Base-by-base conservation (phyloP, 1,284 basidiomycete genomes). In the Austroboletus novae-zelandiae region DNA sequence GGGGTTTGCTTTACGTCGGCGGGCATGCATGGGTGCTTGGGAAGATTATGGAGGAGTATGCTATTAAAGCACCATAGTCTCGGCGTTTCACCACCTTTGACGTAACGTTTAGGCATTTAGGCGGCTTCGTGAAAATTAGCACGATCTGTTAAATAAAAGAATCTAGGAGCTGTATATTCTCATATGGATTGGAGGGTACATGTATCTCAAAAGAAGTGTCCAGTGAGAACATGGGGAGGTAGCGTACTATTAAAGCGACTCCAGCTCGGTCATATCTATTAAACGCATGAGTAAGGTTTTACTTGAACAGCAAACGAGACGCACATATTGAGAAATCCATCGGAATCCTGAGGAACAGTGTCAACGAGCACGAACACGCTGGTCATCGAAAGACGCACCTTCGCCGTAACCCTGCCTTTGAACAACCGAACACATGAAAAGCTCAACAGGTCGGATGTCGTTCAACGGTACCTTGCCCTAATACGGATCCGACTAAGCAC, bases 371-470 rank as follows among this genome's bases (percentile, higher is more conserved):
- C 32, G 41, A 29, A 1, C 6, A 43, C n/a, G 29, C 23, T 37
- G 18, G n/a, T 11, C 7, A 49, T 11, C 9, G 30, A 56, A 30
- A 54, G 20, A 57, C 74, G 47, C 53, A 83, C 92, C 96, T 76
- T 99, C 97, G 56, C 95, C 96, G 72, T 99, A 99, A 53, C 96
- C 96, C 72, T 98, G 95, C 70, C 96, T 84, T 83, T 97, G 94
- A 52, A 99, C 96, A 53, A 99, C 96, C 15, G 97, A 99, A 79
- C 95, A 98, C 97, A 99, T 99, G 85, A 98, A 99, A 65, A 99
- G 84, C 73, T 99, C 97, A 71, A 99, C 98, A 31, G 97, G 96
- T 57, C 97, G 86, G 63, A 99, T 98, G 73, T 98, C 96, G 64
- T 81, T 90, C 62, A 99, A 84, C 55, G 94, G 95, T 37, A 98